phyloP scores from a whole-genome alignment of 1,284 basidiomycete genomes.

The Mycena citricolor region DNA sequence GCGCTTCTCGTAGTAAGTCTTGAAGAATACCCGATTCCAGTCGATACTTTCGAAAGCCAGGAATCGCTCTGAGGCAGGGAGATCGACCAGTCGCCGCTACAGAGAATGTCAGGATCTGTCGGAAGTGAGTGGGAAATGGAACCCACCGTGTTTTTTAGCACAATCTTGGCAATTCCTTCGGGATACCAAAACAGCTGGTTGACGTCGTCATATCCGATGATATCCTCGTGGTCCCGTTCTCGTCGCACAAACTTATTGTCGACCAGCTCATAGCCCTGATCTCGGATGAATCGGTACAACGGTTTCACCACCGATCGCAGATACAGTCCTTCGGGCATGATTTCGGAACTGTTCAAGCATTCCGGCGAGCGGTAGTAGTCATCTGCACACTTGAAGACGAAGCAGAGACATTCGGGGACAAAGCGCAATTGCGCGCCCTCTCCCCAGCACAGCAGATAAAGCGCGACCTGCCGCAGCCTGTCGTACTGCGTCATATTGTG shows the following conservation, averaged over 20 bases:
- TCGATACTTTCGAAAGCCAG: constrained; percentile 95
- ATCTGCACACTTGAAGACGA: constrained; percentile 79
- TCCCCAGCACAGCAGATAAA: constrained; percentile 97
- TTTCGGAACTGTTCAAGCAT: constrained; percentile 91
- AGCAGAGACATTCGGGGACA: constrained; percentile 81
- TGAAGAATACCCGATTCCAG: constrained; percentile 93
- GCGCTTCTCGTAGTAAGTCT: constrained; percentile 94
- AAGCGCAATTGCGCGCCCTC: constrained; percentile 99
- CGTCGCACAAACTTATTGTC: constrained; percentile 95
- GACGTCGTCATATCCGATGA: constrained; percentile 99
- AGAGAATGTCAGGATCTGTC: background rate
- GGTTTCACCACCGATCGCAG: constrained; percentile 91
- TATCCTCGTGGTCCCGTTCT: constrained; percentile 91
- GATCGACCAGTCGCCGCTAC: constrained; percentile 85
- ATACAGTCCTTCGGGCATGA: constrained; percentile 95
- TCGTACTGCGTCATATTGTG: constrained; percentile 99
- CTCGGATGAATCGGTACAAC: constrained; percentile 95
- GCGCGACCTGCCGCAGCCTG: constrained; percentile 92
- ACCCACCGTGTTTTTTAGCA: constrained; percentile 82
- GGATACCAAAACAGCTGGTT: constrained; percentile 99
- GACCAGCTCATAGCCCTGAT: constrained; percentile 96
- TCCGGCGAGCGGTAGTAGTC: constrained; percentile 99
- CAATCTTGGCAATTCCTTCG: constrained; percentile 94
- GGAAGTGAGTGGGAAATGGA: background rate
- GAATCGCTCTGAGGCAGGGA: constrained; percentile 86